Evolutionary conservation across 208 protist species (phyloP).

Genomic region (Phytomonas sp.): DNA sequence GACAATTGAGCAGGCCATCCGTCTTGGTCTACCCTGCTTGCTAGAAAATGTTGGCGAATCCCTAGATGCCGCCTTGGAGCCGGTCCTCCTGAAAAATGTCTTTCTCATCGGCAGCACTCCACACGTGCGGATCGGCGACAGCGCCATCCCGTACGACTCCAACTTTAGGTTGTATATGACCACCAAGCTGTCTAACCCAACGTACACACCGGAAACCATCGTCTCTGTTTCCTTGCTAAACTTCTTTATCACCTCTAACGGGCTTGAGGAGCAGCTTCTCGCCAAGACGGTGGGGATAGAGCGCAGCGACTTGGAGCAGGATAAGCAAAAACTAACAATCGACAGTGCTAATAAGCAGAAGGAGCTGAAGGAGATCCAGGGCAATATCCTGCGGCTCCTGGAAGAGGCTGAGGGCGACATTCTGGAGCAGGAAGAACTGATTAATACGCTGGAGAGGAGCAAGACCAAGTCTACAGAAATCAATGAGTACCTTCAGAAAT

Average conservation of each 20-base stretch:
- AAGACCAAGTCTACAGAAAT: constrained; percentile 94
- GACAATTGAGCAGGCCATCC: constrained; percentile 93
- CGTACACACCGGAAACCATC: constrained; percentile 94
- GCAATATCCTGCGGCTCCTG: constrained; percentile 94
- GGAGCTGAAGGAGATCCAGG: constrained; percentile 94
- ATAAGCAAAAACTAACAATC: constrained; percentile 93
- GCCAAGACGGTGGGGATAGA: constrained; percentile 95
- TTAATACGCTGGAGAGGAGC: constrained; percentile 93
- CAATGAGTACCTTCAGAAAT: constrained; percentile 90
- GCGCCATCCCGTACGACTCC: constrained; percentile 92
- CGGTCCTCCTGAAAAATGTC: constrained; percentile 92
- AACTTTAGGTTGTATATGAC: constrained; percentile 97
- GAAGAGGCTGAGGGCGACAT: constrained; percentile 93
- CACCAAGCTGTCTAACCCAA: constrained; percentile 96
- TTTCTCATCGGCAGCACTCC: constrained; percentile 92
- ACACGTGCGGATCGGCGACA: constrained; percentile 96
- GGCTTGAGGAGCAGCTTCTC: constrained; percentile 96
- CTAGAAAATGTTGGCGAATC: constrained; percentile 94
- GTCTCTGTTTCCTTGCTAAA: constrained; percentile 97
- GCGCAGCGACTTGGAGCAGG: constrained; percentile 94
- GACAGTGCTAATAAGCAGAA: constrained; percentile 93
- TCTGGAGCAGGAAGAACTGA: constrained; percentile 96
- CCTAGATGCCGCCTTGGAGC: constrained; percentile 94
- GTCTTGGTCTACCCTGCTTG: constrained; percentile 94
- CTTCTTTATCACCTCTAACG: constrained; percentile 96